phyloP scores from a whole-genome alignment of 2,329 filamentous ascomycete species.

The Colletotrichum brevisporum region DNA sequence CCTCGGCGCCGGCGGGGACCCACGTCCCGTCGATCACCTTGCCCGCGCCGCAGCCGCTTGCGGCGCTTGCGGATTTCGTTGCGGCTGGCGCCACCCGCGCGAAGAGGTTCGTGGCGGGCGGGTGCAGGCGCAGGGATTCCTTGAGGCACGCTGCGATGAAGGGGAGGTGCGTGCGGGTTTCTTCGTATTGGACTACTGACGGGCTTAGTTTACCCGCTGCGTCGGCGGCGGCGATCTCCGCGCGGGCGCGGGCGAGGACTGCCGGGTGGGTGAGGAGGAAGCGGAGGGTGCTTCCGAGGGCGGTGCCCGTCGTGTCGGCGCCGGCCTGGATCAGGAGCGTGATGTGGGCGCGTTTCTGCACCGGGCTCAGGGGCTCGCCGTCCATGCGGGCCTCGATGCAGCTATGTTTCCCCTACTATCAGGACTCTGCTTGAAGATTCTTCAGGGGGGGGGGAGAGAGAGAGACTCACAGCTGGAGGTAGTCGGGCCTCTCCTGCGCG shows the following conservation, averaged over 20 bases:
- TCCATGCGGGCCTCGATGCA: constrained; percentile 26
- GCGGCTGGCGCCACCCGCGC: constrained; percentile 5
- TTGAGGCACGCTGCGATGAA: constrained; percentile 31
- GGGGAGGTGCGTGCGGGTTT: constrained; percentile 22
- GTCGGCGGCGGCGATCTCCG: constrained; percentile 3
- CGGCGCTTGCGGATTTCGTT: too few species aligned
- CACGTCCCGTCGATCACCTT: constrained; percentile 27
- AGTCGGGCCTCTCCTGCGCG: constrained; percentile 21
- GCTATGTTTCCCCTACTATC: background rate
- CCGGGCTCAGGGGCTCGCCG: constrained; percentile 16
- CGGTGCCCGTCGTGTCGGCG: constrained; percentile 30
- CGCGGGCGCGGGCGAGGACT: constrained; percentile 2
- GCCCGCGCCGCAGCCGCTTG: too few species aligned
- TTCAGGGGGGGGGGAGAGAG: too few species aligned
- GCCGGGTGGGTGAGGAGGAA: constrained; percentile 13
- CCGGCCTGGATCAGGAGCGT: constrained; percentile 30
- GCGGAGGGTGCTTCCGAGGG: constrained; percentile 28
- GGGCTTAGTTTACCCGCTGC: background rate
- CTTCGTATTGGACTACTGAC: constrained; percentile 16
- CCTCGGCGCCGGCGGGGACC: constrained; percentile 24
- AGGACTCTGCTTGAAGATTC: too few species aligned
- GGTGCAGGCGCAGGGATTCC: constrained; percentile 22
- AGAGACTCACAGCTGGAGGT: constrained; percentile 15
- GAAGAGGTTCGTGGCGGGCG: constrained; percentile 24
- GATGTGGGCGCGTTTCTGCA: constrained; percentile 24